Evolutionary conservation across 441 rosid species (phyloP), one percentile per base, ranked within the genome.

Genomic region (Heliophila coronopifolia): DNA sequence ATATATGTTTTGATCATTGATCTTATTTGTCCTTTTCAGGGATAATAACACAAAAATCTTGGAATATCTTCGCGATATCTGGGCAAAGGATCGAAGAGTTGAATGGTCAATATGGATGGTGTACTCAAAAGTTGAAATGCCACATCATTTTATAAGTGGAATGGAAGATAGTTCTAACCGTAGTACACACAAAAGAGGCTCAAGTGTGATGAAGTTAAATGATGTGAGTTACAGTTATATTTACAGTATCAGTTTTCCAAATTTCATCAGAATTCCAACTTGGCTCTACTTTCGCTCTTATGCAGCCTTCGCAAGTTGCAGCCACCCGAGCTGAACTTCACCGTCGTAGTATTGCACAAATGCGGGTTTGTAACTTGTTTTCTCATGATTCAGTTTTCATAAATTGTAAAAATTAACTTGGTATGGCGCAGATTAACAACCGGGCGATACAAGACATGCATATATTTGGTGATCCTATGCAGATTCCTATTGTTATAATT

Each of bases 91-190:
- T 66, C 84, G 95, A 40, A 84, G 77, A 70, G 86, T 86, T 50
- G 98, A 92, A 73, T 92, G 99, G 97, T 88, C 99, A 6, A 88
- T 85, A 72, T 88, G 99, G 99, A 88, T 86, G 92, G 90, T 85
- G 39, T 80, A 83, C 69, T 79, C 96, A 4, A 93, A 84, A 73
- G 95, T 84, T 54, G 95, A 89, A 71, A 83, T 93, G 93, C 95
- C 99, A 52, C 90, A 76, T 75, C 90, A 75, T 66, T 93, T 76
- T 70, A 78, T 86, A 46, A 80, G 90, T 52, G 77, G 85, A 63
- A 65, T 53, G 75, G 82, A 80, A 48, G 86, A 84, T 33, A 36
- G 74, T 49, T 62, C 80, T 27, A 67, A 73, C 61, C 76, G 58
- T 60, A 62, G 73, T 51, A 59, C 63, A 18, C 83, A 76, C 50